Evolutionary conservation across 768 basidiomycete species (phyloP).

Genomic region (Leccinellum luteum): DNA sequence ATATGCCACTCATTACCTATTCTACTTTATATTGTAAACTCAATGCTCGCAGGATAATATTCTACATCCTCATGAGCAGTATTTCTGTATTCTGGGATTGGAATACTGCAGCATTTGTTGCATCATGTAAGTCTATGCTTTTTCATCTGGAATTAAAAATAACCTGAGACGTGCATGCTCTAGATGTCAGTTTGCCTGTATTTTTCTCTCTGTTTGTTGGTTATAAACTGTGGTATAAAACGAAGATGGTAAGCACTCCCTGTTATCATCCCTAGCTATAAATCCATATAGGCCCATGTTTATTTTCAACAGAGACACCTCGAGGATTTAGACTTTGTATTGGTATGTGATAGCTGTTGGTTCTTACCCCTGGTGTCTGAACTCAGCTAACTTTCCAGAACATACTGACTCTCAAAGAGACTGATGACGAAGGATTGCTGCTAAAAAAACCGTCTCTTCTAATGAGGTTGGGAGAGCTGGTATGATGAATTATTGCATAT

Average conservation of each 20-base stretch:
- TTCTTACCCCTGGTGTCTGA: not conserved
- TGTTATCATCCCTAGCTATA: not conserved
- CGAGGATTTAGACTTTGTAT: slow-evolving; percentile 67
- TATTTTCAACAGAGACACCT: slow-evolving; percentile 12
- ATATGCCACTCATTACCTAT: slow-evolving; percentile 39
- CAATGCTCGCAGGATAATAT: slow-evolving; percentile 16
- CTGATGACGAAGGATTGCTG: slow-evolving; percentile 39
- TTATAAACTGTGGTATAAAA: slow-evolving; percentile 38
- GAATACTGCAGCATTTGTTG: slow-evolving; percentile 49
- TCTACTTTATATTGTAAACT: not conserved
- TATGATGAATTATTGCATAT: slow-evolving; percentile 3
- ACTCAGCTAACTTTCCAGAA: slow-evolving; percentile 37
- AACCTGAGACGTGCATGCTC: not conserved
- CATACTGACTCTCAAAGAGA: slow-evolving; percentile 69
- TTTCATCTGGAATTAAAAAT: not conserved
- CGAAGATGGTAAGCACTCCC: slow-evolving; percentile 19
- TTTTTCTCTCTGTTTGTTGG: slow-evolving; percentile 45
- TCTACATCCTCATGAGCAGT: slow-evolving; percentile 60
- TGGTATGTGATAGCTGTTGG: slow-evolving; percentile 37
- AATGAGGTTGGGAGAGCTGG: not conserved
- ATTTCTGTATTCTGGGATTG: slow-evolving; percentile 64
- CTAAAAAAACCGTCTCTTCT: slow-evolving; percentile 4
- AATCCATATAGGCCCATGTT: not conserved
- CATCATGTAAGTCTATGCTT: slow-evolving; percentile 34
- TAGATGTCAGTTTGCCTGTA: slow-evolving; percentile 39